These are phyloP conservation scores for Bipolaris oryzae DNA, from an alignment of 2,329 filamentous ascomycete genomes.

Conservation along the genomic window DNA sequence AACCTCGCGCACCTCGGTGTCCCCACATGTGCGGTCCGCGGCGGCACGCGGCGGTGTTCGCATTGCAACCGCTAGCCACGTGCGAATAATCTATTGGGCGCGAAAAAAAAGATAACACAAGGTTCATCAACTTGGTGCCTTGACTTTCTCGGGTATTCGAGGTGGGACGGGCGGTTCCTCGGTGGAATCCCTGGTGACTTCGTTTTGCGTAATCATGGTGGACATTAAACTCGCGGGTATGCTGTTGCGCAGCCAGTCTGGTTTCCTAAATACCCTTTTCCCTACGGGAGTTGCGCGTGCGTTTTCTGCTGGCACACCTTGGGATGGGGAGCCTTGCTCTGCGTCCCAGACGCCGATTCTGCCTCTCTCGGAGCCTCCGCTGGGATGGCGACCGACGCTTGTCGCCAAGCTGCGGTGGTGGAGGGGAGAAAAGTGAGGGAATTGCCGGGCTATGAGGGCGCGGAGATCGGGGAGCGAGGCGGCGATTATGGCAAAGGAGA, in stretches of 20 bases:
- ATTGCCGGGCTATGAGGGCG: constrained; percentile 28
- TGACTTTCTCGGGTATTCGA: neutral
- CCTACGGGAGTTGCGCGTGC: constrained; percentile 9
- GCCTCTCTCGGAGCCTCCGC: neutral
- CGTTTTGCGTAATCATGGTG: constrained; percentile 21
- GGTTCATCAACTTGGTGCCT: neutral
- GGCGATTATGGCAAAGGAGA: constrained; percentile 34
- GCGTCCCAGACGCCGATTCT: constrained; percentile 6
- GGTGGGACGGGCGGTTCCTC: neutral
- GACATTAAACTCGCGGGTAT: constrained; percentile 29
- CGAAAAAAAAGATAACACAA: too few relatives aligned
- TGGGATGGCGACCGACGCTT: constrained; percentile 1
- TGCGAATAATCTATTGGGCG: neutral
- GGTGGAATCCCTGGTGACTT: constrained; percentile 6
- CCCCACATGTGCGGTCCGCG: neutral
- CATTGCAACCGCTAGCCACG: neutral
- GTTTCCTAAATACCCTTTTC: constrained; percentile 18
- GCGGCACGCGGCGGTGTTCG: neutral
- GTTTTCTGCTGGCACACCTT: constrained; percentile 1
- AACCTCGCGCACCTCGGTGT: neutral
- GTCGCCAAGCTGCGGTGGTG: constrained; percentile 30
- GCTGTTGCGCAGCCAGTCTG: constrained; percentile 30
- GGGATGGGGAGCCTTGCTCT: neutral
- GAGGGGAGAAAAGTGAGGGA: constrained; percentile 29
- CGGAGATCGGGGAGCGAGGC: constrained; percentile 36